Evolutionary conservation across 768 basidiomycete genomes (phyloP).

Genomic region (Dioszegia crocea): DNA sequence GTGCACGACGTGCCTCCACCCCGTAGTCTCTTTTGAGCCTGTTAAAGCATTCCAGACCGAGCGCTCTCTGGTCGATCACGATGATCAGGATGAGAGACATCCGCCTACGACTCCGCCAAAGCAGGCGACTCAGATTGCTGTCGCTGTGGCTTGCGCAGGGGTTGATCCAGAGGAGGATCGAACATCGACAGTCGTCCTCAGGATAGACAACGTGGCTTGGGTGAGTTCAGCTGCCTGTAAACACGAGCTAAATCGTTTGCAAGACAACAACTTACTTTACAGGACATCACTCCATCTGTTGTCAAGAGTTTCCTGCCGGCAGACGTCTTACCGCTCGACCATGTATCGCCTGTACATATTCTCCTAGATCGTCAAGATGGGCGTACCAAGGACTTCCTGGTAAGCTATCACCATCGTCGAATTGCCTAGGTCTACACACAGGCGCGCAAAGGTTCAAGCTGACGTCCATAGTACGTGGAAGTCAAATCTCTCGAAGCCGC

Average conservation of each 20-base stretch:
- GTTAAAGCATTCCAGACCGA: slow-evolving; percentile 12
- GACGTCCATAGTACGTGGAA: slow-evolving; percentile 36
- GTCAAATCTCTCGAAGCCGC: slow-evolving; percentile 26
- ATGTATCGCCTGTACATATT: slow-evolving; percentile 35
- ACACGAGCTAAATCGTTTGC: too few relatives aligned
- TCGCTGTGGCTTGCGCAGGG: not conserved
- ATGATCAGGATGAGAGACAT: not conserved
- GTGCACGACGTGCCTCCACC: slow-evolving; percentile 26
- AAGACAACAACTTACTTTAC: too few relatives aligned
- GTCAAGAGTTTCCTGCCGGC: slow-evolving; percentile 31
- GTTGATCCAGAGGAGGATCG: not conserved
- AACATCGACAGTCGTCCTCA: slow-evolving; percentile 15
- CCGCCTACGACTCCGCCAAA: not conserved
- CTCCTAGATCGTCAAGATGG: slow-evolving; percentile 38
- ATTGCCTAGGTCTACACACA: too few relatives aligned
- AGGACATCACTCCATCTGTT: slow-evolving; percentile 40
- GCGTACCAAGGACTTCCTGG: slow-evolving; percentile 38
- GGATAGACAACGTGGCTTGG: slow-evolving; percentile 47
- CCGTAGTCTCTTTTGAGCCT: slow-evolving; percentile 13
- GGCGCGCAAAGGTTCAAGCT: too few relatives aligned
- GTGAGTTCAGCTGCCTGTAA: slow-evolving; percentile 12
- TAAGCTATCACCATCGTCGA: slow-evolving; percentile 22
- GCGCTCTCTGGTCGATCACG: not conserved
- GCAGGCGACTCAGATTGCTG: not conserved
- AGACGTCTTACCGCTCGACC: slow-evolving; percentile 17